phyloP scores from a whole-genome alignment of 208 protist genomes.

The Vickermania ingenoplastis region DNA sequence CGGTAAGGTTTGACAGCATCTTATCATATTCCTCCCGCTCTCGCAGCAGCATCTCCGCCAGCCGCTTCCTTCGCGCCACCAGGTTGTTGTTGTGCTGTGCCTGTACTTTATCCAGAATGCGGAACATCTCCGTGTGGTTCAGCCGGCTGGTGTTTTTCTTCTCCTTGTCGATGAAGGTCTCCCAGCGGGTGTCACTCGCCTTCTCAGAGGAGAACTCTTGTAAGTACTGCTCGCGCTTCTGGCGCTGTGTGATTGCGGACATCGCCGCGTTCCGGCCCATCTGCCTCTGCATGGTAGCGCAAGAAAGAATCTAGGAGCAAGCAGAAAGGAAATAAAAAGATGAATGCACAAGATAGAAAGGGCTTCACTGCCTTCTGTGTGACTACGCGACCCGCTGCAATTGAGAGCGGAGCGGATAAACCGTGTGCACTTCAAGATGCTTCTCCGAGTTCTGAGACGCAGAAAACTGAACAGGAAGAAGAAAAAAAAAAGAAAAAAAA shows the following conservation, averaged over 20 bases:
- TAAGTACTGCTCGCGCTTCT: slow-evolving; percentile 58
- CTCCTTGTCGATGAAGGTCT: slow-evolving; percentile 47
- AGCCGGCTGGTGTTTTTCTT: slow-evolving; percentile 34
- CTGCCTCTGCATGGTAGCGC: no score
- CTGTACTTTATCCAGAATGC: slow-evolving; percentile 60
- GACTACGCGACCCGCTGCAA: no score
- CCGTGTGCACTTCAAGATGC: no score
- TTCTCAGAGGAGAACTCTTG: slow-evolving; percentile 36
- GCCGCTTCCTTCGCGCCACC: slow-evolving; percentile 52
- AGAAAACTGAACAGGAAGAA: no score
- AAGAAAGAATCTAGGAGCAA: neutral
- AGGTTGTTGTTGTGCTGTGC: slow-evolving; percentile 73
- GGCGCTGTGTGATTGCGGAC: slow-evolving; percentile 47
- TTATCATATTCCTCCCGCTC: slow-evolving; percentile 50
- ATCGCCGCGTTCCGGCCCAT: slow-evolving; percentile 12
- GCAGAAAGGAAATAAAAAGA: neutral
- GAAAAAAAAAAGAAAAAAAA: no score
- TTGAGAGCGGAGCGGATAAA: no score
- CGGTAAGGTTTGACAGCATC: slow-evolving; percentile 60
- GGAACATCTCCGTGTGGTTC: slow-evolving; percentile 35
- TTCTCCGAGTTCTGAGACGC: no score
- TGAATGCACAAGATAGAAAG: neutral
- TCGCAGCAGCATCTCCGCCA: slow-evolving; percentile 49
- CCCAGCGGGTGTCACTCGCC: slow-evolving; percentile 29
- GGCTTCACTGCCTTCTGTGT: no score